phyloP scores from a whole-genome alignment of 176 grass and related monocot species.

The Carex kokanica region DNA sequence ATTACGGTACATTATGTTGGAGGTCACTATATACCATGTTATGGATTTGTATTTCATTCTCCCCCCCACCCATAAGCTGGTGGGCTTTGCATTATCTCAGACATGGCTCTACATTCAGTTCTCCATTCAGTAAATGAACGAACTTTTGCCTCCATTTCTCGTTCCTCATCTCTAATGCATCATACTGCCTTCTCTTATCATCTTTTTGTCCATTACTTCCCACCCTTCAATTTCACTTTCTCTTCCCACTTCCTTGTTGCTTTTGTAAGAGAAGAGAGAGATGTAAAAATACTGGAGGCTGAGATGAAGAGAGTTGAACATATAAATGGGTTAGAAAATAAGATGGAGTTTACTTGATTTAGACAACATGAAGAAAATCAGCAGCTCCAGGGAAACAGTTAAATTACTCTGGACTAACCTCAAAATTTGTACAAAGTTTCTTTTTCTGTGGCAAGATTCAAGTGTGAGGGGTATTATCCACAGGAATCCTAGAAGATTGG shows the following conservation, averaged over 20 bases:
- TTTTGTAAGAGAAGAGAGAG: background rate
- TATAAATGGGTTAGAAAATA: background rate
- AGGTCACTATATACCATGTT: background rate
- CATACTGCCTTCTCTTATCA: background rate
- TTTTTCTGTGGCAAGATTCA: background rate
- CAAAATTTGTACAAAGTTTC: background rate
- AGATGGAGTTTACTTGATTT: background rate
- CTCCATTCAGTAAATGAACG: background rate
- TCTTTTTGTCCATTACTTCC: background rate
- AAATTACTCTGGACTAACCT: background rate
- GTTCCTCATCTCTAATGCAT: background rate
- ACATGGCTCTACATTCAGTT: background rate
- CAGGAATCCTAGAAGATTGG: background rate
- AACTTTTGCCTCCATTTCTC: background rate
- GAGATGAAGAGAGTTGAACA: background rate
- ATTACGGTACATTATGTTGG: background rate
- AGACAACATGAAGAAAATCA: background rate
- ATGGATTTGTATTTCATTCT: background rate
- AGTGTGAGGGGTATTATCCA: background rate
- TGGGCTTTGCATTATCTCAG: background rate
- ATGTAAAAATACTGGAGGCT: background rate
- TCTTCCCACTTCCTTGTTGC: background rate
- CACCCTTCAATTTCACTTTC: background rate
- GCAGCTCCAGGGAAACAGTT: background rate
- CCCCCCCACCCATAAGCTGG: background rate